These are phyloP conservation scores for Aspergillus carlsbadensis DNA, from an alignment of 495 filamentous ascomycete genomes.

Conservation along the genomic window DNA sequence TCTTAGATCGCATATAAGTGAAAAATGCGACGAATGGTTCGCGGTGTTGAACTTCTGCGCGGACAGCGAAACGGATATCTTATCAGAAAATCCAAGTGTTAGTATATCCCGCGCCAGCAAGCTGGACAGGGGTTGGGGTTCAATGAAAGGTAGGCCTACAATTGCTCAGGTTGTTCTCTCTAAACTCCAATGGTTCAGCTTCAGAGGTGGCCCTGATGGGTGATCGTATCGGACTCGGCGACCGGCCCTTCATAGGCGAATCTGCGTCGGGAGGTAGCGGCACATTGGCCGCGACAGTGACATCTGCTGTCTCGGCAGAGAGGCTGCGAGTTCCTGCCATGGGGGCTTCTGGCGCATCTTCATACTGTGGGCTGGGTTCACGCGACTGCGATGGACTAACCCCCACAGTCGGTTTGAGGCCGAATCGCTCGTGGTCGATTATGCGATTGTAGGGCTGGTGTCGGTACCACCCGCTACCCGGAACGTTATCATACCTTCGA, in stretches of 20 bases:
- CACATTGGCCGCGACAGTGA: conserved; percentile 57
- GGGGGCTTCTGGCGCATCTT: conserved; percentile 49
- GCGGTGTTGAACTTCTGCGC: conserved; percentile 83
- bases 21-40: conserved; percentile 80
- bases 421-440: conserved; percentile 29
- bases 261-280: conserved; percentile 53
- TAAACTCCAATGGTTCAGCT: conserved; percentile 34
- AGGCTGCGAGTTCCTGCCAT: conserved; percentile 23
- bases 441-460: conserved; percentile 51
- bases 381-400: conserved; percentile 51
- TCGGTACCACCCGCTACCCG: conserved; percentile 60
- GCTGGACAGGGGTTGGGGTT: conserved; percentile 29
- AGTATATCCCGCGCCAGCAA: conserved; percentile 33
- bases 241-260: conserved; percentile 52
- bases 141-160: conserved; percentile 46
- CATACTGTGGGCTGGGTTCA: conserved; percentile 55
- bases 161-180: conserved; percentile 49
- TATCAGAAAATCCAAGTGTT: conserved; percentile 23
- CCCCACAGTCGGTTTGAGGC: conserved; percentile 43
- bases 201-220: conserved; percentile 25
- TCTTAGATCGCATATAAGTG: conserved; percentile 56
- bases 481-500: conserved; percentile 47
- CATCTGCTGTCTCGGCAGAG: conserved; percentile 44
- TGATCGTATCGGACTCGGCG: conserved; percentile 46
- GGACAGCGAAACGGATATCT: conserved; percentile 85